Conservation (phyloP, 768 basidiomycete species). For the Suillus clintonianus region DNA sequence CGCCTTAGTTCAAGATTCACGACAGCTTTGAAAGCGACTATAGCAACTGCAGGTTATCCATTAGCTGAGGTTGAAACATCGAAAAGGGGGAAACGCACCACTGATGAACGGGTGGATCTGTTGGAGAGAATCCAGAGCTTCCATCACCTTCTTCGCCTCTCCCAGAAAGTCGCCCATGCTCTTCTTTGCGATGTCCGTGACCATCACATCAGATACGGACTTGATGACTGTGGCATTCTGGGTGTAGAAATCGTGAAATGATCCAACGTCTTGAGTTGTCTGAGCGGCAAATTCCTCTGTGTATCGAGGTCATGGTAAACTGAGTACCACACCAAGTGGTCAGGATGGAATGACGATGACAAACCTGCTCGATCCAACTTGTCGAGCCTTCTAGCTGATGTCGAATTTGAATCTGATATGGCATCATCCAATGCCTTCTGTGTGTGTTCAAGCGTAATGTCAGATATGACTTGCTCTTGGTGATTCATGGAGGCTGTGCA, state of each 20-base stretch:
- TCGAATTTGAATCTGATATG: not conserved
- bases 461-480: not conserved
- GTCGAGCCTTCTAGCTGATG: not conserved
- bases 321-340: too few species aligned
- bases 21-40: constrained; percentile 51
- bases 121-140: constrained; percentile 25
- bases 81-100: constrained; percentile 14
- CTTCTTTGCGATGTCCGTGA: not conserved
- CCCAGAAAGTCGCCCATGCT: constrained; percentile 17
- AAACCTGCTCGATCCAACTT: not conserved
- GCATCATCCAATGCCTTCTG: not conserved
- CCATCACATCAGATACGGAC: not conserved
- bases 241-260: not conserved
- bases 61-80: not conserved
- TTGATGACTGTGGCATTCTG: constrained; percentile 3
- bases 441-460: not conserved
- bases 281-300: not conserved
- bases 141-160: constrained; percentile 25
- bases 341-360: not conserved
- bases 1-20: constrained; percentile 49
- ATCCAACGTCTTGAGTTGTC: not conserved
- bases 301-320: not conserved
- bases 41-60: constrained; percentile 38
- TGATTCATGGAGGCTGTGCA: not conserved
- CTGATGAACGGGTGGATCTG: constrained; percentile 29